A percentile compares a stretch with the other conserved stretches of the same genome.
Conservation (phyloP, 768 basidiomycete species). For the Pleurotus sapidus region DNA sequence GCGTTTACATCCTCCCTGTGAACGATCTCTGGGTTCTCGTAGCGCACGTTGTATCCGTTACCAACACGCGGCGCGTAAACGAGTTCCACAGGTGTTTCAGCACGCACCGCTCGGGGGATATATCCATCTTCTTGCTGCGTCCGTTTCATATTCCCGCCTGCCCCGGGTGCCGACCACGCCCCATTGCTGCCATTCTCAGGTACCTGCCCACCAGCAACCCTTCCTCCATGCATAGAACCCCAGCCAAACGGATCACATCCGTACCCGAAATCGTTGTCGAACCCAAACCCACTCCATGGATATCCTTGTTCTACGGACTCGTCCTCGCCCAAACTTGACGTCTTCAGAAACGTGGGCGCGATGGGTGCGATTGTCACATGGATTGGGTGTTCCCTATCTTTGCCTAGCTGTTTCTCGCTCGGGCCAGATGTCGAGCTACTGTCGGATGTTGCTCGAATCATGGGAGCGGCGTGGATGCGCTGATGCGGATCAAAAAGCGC, state of each 20-base stretch:
- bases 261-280: slow-evolving; percentile 33
- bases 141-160: slow-evolving; percentile 12
- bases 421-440: slow-evolving; percentile 2
- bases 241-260: slow-evolving; percentile 29
- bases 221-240: slow-evolving; percentile 13
- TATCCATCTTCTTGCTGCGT: slow-evolving; percentile 14
- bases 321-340: slow-evolving; percentile 48
- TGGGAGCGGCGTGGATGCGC: slow-evolving; percentile 1
- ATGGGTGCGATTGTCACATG: slow-evolving; percentile 48
- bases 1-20: slow-evolving; percentile 4
- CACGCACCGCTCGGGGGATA: slow-evolving; percentile 24
- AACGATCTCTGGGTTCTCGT: background rate
- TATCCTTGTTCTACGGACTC: slow-evolving; percentile 24
- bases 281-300: slow-evolving; percentile 44
- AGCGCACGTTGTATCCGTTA: slow-evolving; percentile 27
- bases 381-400: slow-evolving; percentile 4
- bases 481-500: background rate
- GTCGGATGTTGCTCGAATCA: slow-evolving; percentile 2
- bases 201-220: slow-evolving; percentile 16
- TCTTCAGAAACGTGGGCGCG: slow-evolving; percentile 82
- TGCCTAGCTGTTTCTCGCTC: slow-evolving; percentile 1
- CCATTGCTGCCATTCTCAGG: slow-evolving; percentile 13
- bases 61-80: slow-evolving; percentile 64
- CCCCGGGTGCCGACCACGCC: slow-evolving; percentile 11
- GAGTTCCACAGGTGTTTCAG: slow-evolving; percentile 59